phyloP scores from a whole-genome alignment of 257 asterid genomes.

The Gentiana macrophylla region DNA sequence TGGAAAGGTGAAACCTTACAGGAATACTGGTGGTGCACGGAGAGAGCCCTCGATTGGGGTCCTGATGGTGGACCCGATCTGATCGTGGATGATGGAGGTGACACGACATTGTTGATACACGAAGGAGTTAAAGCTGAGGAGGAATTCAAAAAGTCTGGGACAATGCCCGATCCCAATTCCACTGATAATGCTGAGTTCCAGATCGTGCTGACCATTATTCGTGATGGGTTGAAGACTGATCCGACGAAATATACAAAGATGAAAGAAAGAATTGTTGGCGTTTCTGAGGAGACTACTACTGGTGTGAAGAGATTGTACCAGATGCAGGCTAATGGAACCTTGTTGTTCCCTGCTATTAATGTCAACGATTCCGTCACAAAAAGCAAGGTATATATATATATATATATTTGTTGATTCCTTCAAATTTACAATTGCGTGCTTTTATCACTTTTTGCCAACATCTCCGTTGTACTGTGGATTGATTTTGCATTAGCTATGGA shows the following conservation, averaged over 20 bases:
- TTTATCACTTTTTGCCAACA: neutral
- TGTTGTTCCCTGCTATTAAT: slow-evolving; percentile 76
- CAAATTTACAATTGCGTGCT: no score
- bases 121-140: slow-evolving; percentile 91
- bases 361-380: slow-evolving; percentile 85
- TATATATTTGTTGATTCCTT: neutral
- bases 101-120: slow-evolving; percentile 67
- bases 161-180: slow-evolving; percentile 57
- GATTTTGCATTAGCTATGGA: neutral
- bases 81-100: slow-evolving; percentile 90
- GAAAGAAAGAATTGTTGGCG: slow-evolving; percentile 84
- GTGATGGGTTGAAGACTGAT: slow-evolving; percentile 57
- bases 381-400: slow-evolving; percentile 74
- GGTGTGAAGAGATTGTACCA: slow-evolving; percentile 90
- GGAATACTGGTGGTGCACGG: slow-evolving; percentile 98
- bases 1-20: slow-evolving; percentile 86
- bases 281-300: slow-evolving; percentile 90
- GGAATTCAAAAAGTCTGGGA: slow-evolving; percentile 47
- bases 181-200: slow-evolving; percentile 81
- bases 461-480: neutral
- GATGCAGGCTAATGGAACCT: slow-evolving; percentile 70
- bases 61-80: slow-evolving; percentile 75
- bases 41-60: slow-evolving; percentile 87
- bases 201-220: slow-evolving; percentile 54
- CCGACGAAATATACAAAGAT: slow-evolving; percentile 57